Evolutionary conservation across 2,329 filamentous ascomycete genomes (phyloP), one percentile per base, ranked within the genome.

Genomic region (Lomentospora prolificans): DNA sequence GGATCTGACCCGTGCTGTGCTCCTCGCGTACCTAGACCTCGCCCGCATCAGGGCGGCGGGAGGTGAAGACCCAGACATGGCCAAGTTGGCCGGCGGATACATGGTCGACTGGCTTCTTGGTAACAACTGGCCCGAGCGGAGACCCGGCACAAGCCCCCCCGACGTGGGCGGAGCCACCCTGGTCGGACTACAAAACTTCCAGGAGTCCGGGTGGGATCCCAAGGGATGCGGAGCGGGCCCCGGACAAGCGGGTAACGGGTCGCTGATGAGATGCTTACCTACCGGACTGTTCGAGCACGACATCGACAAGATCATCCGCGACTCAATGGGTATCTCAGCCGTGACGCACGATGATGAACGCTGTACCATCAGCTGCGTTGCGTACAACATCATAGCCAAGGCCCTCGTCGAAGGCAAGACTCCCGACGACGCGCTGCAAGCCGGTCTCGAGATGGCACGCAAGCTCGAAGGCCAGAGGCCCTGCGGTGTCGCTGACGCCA

Each of bases 231-330:
- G 74, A 3, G 70, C 71, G 0, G 75, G 74, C 0, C 50, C 59
- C 2, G 72, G 69, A 3, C 61, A 60, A 5, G 70, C 71, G 0
- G 75, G 75, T 12, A 76, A 77, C 55, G 74, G 75, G 3, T 73
- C 69, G 33, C 60, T 77, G 58, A 77, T 77, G 75, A 66, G 75
- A 3, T 77, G 75, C 58, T 64, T 77, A 1, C 69, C 75, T 0
- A 76, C 73, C 0, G 74, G 64, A 0, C 60, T 76, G 12, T 75
- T 77, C 53, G 65, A 66, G 28, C 19, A 12, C 0, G 64, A 69
- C 9, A 53, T 51, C 2, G 60, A 64, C 1, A 62, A 57, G 25
- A 19, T 69, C 4, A 51, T 70, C 3, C 44, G 50, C 1, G 69
- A 74, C 51, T 69, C 67, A 48, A 54, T 66, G 6, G 64, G 64